A percentile compares a stretch with the other conserved stretches of the same genome.
phyloP scores from a whole-genome alignment of 805 yeast genomes.

The Sugiyamaella qingdaonensis region DNA sequence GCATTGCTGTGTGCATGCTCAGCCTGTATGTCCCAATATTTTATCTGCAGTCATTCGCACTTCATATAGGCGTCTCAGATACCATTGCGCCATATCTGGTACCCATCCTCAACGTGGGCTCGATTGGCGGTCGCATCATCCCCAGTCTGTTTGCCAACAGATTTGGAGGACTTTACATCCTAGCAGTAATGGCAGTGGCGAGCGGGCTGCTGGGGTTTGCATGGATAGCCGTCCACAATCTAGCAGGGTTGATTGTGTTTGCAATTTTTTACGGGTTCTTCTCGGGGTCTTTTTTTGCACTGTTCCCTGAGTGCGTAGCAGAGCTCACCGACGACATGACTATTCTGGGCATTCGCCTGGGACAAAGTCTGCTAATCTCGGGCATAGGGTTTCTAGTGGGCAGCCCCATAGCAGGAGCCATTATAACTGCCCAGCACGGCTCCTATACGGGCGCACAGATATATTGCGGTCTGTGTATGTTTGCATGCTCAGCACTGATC shows the following conservation, averaged over 20 bases:
- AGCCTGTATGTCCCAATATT: constrained; percentile 31
- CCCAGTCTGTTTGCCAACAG: constrained; percentile 48
- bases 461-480: constrained; percentile 4
- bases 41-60: constrained; percentile 30
- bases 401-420: constrained; percentile 29
- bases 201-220: constrained; percentile 9
- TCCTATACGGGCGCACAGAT: constrained; percentile 15
- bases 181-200: constrained; percentile 24
- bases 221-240: constrained; percentile 19
- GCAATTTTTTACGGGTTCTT: constrained; percentile 29
- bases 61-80: constrained; percentile 18
- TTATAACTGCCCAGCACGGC: constrained; percentile 15
- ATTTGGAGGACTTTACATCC: constrained; percentile 42
- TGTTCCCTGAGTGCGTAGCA: constrained; percentile 27
- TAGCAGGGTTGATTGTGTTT: constrained; percentile 27
- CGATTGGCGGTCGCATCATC: constrained; percentile 45
- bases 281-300: constrained; percentile 27
- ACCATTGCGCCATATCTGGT: constrained; percentile 25
- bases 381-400: constrained; percentile 41
- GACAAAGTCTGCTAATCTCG: constrained; percentile 51
- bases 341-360: constrained; percentile 46
- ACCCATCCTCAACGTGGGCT: constrained; percentile 30
- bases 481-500: background rate
- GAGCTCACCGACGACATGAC: constrained; percentile 37
- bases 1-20: constrained; percentile 36